These are phyloP conservation scores for Trametes versicolor DNA, from an alignment of 1,284 basidiomycete species.

Conservation along the genomic window DNA sequence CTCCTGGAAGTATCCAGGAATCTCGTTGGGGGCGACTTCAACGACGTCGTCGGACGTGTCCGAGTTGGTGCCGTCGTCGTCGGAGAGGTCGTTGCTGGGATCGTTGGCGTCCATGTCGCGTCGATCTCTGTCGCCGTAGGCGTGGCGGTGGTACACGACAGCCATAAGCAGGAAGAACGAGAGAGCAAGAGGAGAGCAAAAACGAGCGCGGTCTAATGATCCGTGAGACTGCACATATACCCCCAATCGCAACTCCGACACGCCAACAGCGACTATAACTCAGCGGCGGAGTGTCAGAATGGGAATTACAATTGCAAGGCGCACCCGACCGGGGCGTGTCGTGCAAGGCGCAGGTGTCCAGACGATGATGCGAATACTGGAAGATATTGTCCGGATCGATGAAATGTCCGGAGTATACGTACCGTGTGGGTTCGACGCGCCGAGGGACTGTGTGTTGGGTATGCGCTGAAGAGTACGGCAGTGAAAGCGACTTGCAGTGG, in stretches of 20 bases:
- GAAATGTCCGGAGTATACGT: conserved; percentile 12
- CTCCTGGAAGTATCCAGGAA: conserved; percentile 66
- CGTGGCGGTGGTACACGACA: conserved; percentile 29
- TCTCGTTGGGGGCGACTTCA: conserved; percentile 57
- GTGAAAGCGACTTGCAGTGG: conserved; percentile 18
- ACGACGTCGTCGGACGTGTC: conserved; percentile 54
- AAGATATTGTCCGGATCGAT: conserved; percentile 27
- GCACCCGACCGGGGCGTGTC: conserved; percentile 17
- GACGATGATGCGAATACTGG: conserved; percentile 18
- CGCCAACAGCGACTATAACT: conserved; percentile 41
- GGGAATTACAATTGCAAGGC: conserved; percentile 31
- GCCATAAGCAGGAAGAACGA: conserved; percentile 34
- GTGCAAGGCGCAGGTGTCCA: conserved; percentile 18
- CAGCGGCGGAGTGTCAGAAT: conserved; percentile 39
- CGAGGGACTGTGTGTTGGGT: conserved; percentile 4
- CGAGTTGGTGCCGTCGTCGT: conserved; percentile 46
- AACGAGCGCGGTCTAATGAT: conserved; percentile 30
- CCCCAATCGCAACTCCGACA: conserved; percentile 41
- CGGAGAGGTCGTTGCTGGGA: conserved; percentile 24
- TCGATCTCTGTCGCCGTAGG: conserved; percentile 20
- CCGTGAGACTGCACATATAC: conserved; percentile 33
- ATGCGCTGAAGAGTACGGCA: conserved; percentile 10
- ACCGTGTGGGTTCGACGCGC: conserved; percentile 29
- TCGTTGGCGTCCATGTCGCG: conserved; percentile 23
- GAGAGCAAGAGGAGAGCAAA: conserved; percentile 31